Conservation (phyloP, 2,329 filamentous ascomycete species). For the Metarhizium humberi region DNA sequence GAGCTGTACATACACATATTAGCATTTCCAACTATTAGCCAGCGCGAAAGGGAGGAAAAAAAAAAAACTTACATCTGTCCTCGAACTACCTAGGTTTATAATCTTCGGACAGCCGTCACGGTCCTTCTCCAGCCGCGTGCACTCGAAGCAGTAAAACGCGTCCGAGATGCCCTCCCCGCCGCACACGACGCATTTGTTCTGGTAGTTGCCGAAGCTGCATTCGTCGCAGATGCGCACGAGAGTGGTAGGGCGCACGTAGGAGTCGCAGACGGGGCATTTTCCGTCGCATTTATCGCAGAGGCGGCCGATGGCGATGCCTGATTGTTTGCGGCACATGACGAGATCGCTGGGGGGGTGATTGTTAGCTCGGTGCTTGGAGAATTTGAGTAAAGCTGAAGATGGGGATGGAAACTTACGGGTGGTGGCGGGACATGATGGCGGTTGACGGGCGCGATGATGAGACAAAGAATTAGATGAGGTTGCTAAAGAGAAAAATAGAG, state of each 20-base stretch:
- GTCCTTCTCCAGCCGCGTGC: conserved; percentile 92
- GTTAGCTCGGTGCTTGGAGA: conserved; percentile 15
- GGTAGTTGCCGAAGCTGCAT: conserved; percentile 98
- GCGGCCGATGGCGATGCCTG: conserved; percentile 94
- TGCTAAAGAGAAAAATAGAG: neutral
- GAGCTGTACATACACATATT: conserved; percentile 26
- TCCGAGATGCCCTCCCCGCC: conserved; percentile 97
- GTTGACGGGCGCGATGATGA: neutral
- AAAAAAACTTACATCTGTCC: conserved; percentile 71
- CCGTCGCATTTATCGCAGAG: conserved; percentile 99
- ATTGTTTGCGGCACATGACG: conserved; percentile 98
- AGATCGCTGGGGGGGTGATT: conserved; percentile 56
- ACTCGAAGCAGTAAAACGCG: conserved; percentile 99
- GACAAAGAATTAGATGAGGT: neutral
- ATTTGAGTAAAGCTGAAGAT: no score
- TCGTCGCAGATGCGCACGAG: conserved; percentile 98
- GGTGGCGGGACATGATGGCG: conserved; percentile 78
- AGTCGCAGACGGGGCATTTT: conserved; percentile 98
- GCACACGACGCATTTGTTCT: conserved; percentile 99
- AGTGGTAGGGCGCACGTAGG: conserved; percentile 94
- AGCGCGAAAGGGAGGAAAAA: neutral
- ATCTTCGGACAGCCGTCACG: conserved; percentile 98
- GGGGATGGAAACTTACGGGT: conserved; percentile 54
- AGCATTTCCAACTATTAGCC: neutral
- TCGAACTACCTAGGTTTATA: conserved; percentile 90